Evolutionary conservation across 345 rosid genomes (phyloP), one percentile per base, ranked within the genome.

Genomic region (Eucalyptus globulus): DNA sequence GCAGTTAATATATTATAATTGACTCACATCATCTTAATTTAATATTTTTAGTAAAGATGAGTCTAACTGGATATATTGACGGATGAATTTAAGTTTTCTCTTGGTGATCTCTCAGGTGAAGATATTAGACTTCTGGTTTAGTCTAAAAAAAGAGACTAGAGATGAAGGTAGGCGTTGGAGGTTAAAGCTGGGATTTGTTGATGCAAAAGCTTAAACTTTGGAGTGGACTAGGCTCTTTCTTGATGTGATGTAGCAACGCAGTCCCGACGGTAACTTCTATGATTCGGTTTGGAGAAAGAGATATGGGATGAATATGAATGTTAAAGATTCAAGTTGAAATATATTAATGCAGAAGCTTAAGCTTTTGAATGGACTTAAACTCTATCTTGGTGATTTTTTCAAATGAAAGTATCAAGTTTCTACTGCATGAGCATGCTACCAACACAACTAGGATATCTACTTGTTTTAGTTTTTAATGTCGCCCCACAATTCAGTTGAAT

Each of bases 361-460:
- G 31, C 15, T 60, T 60, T 60, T 60, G 2, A 60, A 27, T 26
- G 67, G 15, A 26, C 67, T 60, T 11, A 27, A 27, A 60, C 15
- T 11, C 31, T 26, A 26, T 60, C 1, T 26, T 26, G 7, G 7
- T 27, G 31, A 60, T 5, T 12, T 29, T 62, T 24, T 26, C 14
- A 56, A 56, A 56, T 56, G 21, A 62, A 29, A 62, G 8, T 62
- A 12, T 62, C 1, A 5, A 5, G 5, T 14, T 29, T 62, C 72
- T 29, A 1, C 3, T 62, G 1, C 16, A 29, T 1, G 17, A 0
- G 2, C 26, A 53, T 53, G 26, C 4, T 4, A 34, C 16, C 76
- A 14, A 65, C 37, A n/a, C 40, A n/a, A 65, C 37, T 4, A 62
- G 5, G 7, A 27, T 27, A 8, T 65, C 21, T n/a, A 65, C 10